phyloP scores from a whole-genome alignment of 768 basidiomycete genomes.

The Holtermanniella nyarrowii region DNA sequence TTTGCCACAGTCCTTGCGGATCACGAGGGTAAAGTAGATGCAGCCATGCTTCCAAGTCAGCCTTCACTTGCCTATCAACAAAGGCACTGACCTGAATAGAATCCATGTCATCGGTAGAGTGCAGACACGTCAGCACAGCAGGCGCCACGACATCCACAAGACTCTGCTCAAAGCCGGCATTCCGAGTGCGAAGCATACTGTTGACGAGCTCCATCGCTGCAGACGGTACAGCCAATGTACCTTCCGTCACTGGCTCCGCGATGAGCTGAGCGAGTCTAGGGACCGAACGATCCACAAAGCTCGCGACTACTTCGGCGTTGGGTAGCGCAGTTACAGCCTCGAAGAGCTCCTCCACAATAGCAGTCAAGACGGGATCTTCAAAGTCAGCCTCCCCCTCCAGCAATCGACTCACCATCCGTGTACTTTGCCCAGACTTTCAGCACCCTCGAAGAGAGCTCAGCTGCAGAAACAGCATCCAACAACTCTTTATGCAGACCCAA shows the following conservation, averaged over 20 bases:
- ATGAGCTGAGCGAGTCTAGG: conserved; percentile 64
- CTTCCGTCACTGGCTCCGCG: conserved; percentile 45
- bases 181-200: conserved; percentile 58
- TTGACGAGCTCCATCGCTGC: conserved; percentile 74
- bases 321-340: conserved; percentile 57
- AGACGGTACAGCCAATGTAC: conserved; percentile 60
- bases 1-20: conserved; percentile 78
- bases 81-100: conserved; percentile 43
- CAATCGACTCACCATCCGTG: conserved; percentile 55
- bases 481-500: conserved; percentile 59
- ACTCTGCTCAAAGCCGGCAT: conserved; percentile 60
- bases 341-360: conserved; percentile 72
- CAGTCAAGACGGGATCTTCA: conserved; percentile 77
- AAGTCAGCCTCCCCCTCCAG: neutral
- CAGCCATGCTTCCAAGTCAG: conserved; percentile 60
- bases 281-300: conserved; percentile 61
- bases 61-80: neutral
- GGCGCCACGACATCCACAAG: conserved; percentile 69
- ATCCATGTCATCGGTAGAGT: conserved; percentile 71
- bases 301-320: conserved; percentile 55
- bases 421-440: conserved; percentile 79
- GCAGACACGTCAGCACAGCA: conserved; percentile 59
- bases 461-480: conserved; percentile 49
- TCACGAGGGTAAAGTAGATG: conserved; percentile 64
- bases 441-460: conserved; percentile 55